A percentile compares a stretch with the other conserved stretches of the same genome.
Evolutionary conservation across 495 filamentous ascomycete species (phyloP).

Genomic region (Xylona heveae): DNA sequence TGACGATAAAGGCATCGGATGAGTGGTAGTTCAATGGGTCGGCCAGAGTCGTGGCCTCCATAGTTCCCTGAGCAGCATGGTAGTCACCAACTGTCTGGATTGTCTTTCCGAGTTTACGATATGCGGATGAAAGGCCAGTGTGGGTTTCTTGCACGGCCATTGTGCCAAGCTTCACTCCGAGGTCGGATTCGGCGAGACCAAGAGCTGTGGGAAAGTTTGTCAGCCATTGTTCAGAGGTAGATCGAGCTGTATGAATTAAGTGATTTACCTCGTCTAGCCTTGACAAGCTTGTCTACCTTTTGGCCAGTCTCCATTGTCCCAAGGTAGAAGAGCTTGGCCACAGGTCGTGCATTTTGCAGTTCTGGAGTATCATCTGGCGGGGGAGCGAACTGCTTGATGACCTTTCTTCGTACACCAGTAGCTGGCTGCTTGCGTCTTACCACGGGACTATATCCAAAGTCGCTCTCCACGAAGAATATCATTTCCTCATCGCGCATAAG

Average conservation of each 20-base stretch:
- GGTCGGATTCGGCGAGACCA: conserved; percentile 80
- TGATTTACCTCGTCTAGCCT: conserved; percentile 61
- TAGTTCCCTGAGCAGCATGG: conserved; percentile 93
- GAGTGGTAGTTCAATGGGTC: conserved; percentile 93
- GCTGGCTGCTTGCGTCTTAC: conserved; percentile 92
- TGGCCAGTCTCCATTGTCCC: conserved; percentile 88
- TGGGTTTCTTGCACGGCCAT: conserved; percentile 85
- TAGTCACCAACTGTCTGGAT: conserved; percentile 86
- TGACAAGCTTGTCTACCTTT: conserved; percentile 87
- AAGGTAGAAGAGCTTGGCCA: conserved; percentile 91
- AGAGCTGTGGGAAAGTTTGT: conserved; percentile 32
- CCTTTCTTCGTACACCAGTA: conserved; percentile 80
- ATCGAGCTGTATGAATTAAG: not conserved
- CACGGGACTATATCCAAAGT: conserved; percentile 94
- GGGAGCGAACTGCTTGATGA: conserved; percentile 96
- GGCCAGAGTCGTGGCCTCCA: conserved; percentile 84
- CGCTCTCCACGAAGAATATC: conserved; percentile 90
- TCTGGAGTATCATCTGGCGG: conserved; percentile 96
- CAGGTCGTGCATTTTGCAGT: conserved; percentile 65
- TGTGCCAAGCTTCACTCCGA: conserved; percentile 66
- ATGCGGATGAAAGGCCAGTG: conserved; percentile 65
- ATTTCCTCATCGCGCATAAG: conserved; percentile 92
- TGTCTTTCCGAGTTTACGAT: conserved; percentile 83
- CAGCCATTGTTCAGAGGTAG: not conserved
- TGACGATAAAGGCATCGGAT: conserved; percentile 91